Evolutionary conservation across 2,329 filamentous ascomycete species (phyloP).

Genomic region (Scedosporium boydii): DNA sequence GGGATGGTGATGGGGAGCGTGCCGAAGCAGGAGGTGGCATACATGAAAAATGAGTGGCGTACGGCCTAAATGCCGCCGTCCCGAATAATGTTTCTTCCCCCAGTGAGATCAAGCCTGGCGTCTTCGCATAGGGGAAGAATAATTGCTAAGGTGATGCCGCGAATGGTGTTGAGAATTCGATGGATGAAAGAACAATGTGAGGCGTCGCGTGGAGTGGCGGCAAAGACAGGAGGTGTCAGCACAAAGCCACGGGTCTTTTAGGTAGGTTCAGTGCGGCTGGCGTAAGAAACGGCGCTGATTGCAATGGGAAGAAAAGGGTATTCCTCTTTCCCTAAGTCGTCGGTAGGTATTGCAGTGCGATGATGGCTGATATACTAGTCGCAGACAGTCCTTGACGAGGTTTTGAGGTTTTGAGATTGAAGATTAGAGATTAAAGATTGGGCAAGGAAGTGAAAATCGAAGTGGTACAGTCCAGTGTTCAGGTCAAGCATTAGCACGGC

Average conservation of each 20-base stretch:
- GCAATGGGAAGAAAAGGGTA: too few species aligned
- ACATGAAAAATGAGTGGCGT: slow-evolving; percentile 4
- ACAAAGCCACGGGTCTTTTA: background rate
- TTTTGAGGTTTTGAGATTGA: background rate
- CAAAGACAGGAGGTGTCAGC: background rate
- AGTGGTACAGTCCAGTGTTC: background rate
- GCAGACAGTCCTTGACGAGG: background rate
- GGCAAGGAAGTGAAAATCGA: slow-evolving; percentile 5
- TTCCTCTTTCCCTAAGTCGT: too few species aligned
- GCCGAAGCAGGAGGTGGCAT: background rate
- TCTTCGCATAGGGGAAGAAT: background rate
- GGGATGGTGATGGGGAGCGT: background rate
- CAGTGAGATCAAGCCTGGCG: background rate
- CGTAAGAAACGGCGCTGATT: too few species aligned
- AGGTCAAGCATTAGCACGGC: background rate
- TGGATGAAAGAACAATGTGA: background rate
- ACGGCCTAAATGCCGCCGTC: background rate
- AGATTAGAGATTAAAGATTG: slow-evolving; percentile 1
- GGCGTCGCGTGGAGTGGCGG: background rate
- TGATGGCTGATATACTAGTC: background rate
- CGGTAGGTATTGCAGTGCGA: background rate
- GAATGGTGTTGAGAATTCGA: background rate
- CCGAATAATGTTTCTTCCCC: slow-evolving; percentile 1
- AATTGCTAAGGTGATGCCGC: background rate
- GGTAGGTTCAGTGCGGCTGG: too few species aligned